phyloP scores from a whole-genome alignment of 2,329 filamentous ascomycete genomes.

The Chaetoscypha palmicola region DNA sequence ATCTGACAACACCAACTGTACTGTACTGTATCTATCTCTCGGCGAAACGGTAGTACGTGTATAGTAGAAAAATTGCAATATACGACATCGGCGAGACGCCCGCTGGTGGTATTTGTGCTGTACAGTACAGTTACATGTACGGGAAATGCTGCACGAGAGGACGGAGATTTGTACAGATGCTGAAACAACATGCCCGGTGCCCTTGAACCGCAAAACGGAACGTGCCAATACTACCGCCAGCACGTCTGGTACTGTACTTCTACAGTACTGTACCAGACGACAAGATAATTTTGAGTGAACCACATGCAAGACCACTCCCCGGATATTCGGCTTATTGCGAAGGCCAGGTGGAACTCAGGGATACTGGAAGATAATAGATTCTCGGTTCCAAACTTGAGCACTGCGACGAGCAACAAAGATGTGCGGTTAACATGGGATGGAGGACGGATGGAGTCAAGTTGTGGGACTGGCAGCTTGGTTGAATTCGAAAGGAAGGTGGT shows the following conservation, averaged over 20 bases:
- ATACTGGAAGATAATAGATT: slow-evolving; percentile 6
- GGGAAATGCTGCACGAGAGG: not conserved
- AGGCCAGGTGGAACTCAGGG: slow-evolving; percentile 2
- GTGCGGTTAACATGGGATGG: not conserved
- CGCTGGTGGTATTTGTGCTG: not conserved
- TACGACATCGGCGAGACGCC: not conserved
- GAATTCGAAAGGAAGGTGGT: not conserved
- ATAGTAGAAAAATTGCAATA: not conserved
- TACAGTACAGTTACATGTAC: not conserved
- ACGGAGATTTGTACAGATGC: not conserved
- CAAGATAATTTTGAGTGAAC: slow-evolving; percentile 2
- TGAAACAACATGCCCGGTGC: slow-evolving; percentile 1
- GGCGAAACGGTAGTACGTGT: slow-evolving; percentile 3
- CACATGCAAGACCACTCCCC: not conserved
- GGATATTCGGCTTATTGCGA: slow-evolving; percentile 7
- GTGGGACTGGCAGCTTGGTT: not conserved
- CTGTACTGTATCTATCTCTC: not conserved
- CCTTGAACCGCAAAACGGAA: slow-evolving; percentile 6
- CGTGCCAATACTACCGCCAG: slow-evolving; percentile 7
- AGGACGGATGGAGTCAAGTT: not conserved
- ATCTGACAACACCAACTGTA: slow-evolving; percentile 3
- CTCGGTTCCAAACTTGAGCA: slow-evolving; percentile 13
- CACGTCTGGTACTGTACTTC: not conserved
- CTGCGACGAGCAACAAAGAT: slow-evolving; percentile 14
- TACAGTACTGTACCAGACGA: no score